Percentiles rank a stretch among this genome's conserved stretches.
These are phyloP conservation scores for Mycotypha africana DNA, from an alignment of 371 early-diverging fungal species.

Conservation along the genomic window DNA sequence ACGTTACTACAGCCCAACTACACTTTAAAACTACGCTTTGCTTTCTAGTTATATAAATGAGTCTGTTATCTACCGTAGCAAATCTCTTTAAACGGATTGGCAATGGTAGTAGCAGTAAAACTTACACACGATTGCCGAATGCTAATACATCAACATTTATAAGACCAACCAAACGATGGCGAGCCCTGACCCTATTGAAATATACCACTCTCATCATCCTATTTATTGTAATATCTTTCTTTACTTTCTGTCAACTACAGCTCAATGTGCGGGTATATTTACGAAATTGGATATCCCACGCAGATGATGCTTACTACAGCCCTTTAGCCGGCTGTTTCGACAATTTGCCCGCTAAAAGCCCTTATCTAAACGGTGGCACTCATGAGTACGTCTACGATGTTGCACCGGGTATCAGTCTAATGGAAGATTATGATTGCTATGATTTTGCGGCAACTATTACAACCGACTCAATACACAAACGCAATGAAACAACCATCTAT, in stretches of 20 bases:
- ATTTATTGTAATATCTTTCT: constrained; percentile 22
- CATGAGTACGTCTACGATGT: constrained; percentile 32
- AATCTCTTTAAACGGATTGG: constrained; percentile 11
- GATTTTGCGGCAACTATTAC: constrained; percentile 43
- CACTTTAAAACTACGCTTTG: no score
- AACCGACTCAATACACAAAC: constrained; percentile 1
- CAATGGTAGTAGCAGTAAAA: not conserved
- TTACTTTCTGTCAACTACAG: constrained; percentile 37
- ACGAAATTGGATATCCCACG: constrained; percentile 47
- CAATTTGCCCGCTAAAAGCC: constrained; percentile 25
- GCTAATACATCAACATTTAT: constrained; percentile 20
- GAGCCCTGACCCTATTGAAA: constrained; percentile 21
- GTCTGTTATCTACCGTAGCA: constrained; percentile 13
- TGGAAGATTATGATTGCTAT: constrained; percentile 48
- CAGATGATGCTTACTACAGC: constrained; percentile 35
- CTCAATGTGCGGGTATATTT: constrained; percentile 46
- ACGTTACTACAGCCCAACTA: no score
- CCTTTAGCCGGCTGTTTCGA: constrained; percentile 43
- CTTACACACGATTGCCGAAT: constrained; percentile 15
- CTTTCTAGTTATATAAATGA: no score
- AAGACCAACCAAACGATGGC: constrained; percentile 34
- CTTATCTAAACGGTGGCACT: constrained; percentile 24
- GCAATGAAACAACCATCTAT: constrained; percentile 23
- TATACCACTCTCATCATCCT: constrained; percentile 14
- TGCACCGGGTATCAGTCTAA: constrained; percentile 36